phyloP scores from a whole-genome alignment of 2,329 filamentous ascomycete genomes.

The Exophiala aquamarina region DNA sequence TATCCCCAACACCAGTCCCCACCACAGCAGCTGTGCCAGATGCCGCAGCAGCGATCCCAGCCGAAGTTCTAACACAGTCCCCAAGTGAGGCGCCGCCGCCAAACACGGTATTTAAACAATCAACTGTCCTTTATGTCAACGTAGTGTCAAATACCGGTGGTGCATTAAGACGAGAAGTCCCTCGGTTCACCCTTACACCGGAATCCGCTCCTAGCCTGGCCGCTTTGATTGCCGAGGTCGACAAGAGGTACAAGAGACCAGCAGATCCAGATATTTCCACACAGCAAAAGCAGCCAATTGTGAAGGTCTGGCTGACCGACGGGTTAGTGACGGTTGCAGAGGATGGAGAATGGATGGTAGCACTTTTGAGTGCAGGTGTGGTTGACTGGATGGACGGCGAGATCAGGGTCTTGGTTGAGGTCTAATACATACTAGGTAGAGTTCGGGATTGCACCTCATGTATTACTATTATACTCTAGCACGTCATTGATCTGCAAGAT shows the following conservation, averaged over 20 bases:
- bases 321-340: constrained; percentile 39
- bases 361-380: constrained; percentile 41
- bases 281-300: constrained; percentile 11
- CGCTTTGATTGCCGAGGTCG: constrained; percentile 20
- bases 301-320: constrained; percentile 44
- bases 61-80: not conserved
- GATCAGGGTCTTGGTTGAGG: constrained; percentile 43
- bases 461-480: not conserved
- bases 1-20: not conserved
- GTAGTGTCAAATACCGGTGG: constrained; percentile 25
- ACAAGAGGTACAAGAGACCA: constrained; percentile 17
- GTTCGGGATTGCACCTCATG: not conserved
- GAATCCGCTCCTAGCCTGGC: constrained; percentile 20
- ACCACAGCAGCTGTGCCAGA: not conserved
- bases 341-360: constrained; percentile 46
- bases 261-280: constrained; percentile 1
- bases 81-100: constrained; percentile 1
- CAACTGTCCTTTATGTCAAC: constrained; percentile 25
- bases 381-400: constrained; percentile 50
- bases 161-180: constrained; percentile 22
- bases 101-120: constrained; percentile 18
- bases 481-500: too few species aligned
- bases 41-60: not conserved
- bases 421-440: too few species aligned
- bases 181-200: constrained; percentile 23